Evolutionary conservation across 208 protist genomes (phyloP).

Genomic region (Phytomonas francai): DNA sequence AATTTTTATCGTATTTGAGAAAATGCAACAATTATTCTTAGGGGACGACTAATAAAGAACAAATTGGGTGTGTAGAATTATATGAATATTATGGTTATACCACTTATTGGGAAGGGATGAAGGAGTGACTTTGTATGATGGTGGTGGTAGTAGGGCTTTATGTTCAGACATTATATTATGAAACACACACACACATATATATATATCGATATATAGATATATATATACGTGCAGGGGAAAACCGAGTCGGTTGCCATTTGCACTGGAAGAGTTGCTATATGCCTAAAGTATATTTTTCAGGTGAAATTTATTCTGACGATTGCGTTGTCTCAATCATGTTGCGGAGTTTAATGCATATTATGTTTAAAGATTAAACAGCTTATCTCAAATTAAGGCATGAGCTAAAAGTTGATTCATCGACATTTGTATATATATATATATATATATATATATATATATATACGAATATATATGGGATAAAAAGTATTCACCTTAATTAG

Average conservation of each 20-base stretch:
- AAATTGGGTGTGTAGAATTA: not conserved
- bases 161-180: not conserved
- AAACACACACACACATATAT: not conserved
- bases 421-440: too few species aligned
- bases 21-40: slow-evolving; percentile 49
- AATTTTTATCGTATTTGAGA: slow-evolving; percentile 88
- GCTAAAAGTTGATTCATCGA: too few species aligned
- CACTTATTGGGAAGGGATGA: not conserved
- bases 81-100: not conserved
- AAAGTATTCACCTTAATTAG: not conserved
- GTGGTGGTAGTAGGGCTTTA: not conserved
- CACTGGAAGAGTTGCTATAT: too few species aligned
- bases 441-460: too few species aligned
- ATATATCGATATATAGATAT: not conserved
- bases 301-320: too few species aligned
- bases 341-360: too few species aligned
- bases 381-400: too few species aligned
- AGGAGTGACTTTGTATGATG: not conserved
- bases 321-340: too few species aligned
- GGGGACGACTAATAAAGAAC: slow-evolving; percentile 41
- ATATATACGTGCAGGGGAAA: not conserved
- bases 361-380: too few species aligned
- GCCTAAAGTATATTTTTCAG: too few species aligned
- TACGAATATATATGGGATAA: slow-evolving; percentile 6
- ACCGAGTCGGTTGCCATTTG: too few species aligned